Evolutionary conservation across 148 eudicot species (phyloP).

Genomic region (Gaultheria prostrata): DNA sequence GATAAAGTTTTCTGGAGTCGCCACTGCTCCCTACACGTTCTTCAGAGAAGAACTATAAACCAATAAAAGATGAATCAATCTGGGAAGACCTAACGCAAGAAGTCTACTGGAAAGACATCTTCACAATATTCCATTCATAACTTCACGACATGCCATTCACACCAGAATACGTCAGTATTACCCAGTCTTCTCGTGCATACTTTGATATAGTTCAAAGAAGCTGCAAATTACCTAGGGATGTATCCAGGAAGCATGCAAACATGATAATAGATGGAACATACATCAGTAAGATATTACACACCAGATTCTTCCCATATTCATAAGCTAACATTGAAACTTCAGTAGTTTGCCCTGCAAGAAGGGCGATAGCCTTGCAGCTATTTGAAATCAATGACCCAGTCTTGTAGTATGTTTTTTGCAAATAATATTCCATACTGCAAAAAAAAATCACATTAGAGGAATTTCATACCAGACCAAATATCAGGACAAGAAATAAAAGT

Average conservation of each 20-base stretch:
- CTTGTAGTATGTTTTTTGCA: conserved; percentile 91
- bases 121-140: not conserved
- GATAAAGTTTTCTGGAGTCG: too few species aligned
- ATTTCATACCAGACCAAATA: not conserved
- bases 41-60: not conserved
- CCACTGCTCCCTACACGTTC: not conserved
- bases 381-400: conserved; percentile 92
- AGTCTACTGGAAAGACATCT: not conserved
- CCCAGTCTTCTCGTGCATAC: not conserved
- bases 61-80: not conserved
- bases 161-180: not conserved
- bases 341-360: conserved; percentile 86
- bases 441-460: not conserved
- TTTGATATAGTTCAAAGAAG: not conserved
- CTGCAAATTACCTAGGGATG: not conserved
- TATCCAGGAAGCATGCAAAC: not conserved
- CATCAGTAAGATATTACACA: conserved; percentile 26
- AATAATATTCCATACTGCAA: conserved; percentile 87
- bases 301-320: conserved; percentile 96
- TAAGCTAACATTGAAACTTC: conserved; percentile 80
- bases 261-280: not conserved
- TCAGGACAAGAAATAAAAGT: not conserved
- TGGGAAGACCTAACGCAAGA: not conserved
- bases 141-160: not conserved
- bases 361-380: conserved; percentile 95